These are phyloP conservation scores for Yamadazyma dendronema DNA, from an alignment of 1,139 yeast genomes.

Conservation along the genomic window DNA sequence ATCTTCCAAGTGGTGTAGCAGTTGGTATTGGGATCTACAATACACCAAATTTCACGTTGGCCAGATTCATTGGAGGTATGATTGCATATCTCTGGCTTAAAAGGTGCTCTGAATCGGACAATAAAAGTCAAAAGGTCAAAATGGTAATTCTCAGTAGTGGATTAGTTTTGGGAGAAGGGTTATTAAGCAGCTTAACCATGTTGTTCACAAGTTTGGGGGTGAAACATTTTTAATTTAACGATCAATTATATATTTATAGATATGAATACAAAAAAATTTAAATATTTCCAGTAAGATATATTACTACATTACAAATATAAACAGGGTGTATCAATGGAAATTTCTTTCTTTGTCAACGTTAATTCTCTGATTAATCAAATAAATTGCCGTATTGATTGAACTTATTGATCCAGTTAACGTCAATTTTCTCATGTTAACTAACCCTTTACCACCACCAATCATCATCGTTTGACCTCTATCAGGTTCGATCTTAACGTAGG, in stretches of 20 bases:
- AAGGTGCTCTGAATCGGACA: constrained; percentile 25
- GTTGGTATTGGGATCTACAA: constrained; percentile 96
- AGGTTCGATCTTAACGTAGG: constrained; percentile 68
- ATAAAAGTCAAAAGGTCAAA: constrained; percentile 49
- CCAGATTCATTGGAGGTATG: constrained; percentile 89
- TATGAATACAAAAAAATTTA: no score
- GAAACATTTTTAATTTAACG: constrained; percentile 13
- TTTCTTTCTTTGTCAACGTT: constrained; percentile 60
- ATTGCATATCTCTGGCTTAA: constrained; percentile 61
- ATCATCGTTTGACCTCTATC: constrained; percentile 46
- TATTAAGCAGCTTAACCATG: constrained; percentile 81
- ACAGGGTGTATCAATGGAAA: no score
- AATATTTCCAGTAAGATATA: no score
- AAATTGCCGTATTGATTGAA: constrained; percentile 75
- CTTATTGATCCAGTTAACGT: constrained; percentile 69
- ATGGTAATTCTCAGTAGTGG: constrained; percentile 92
- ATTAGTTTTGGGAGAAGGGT: constrained; percentile 88
- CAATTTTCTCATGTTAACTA: constrained; percentile 59
- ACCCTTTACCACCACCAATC: constrained; percentile 58
- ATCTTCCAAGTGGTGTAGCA: constrained; percentile 91
- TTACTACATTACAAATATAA: no score
- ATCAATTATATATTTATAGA: background rate
- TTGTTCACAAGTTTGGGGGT: constrained; percentile 63
- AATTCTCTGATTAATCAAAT: constrained; percentile 73
- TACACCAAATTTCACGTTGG: constrained; percentile 89